Percentiles rank a stretch among this genome's conserved stretches.
These are phyloP conservation scores for Haplographium delicatum DNA, from an alignment of 495 filamentous ascomycete genomes.

Conservation along the genomic window DNA sequence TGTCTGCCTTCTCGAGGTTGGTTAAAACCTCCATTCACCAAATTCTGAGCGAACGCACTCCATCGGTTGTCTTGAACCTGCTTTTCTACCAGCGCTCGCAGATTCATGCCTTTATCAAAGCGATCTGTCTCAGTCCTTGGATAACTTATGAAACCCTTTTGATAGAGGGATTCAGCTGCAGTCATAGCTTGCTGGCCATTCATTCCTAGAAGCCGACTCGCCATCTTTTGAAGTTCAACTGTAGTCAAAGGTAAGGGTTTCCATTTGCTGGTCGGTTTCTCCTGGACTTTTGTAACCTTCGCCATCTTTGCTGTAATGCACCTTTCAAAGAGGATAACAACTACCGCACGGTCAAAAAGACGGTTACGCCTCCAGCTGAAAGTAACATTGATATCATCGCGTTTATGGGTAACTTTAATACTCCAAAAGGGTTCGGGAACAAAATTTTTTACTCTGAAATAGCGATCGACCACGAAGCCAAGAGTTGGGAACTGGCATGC, in stretches of 20 bases:
- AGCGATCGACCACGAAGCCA: slow-evolving; percentile 94
- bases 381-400: slow-evolving; percentile 72
- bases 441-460: slow-evolving; percentile 88
- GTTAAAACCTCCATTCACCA: slow-evolving; percentile 74
- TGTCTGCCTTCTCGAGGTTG: slow-evolving; percentile 76
- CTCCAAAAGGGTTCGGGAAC: slow-evolving; percentile 89
- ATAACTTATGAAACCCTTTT: slow-evolving; percentile 93
- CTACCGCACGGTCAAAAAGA: slow-evolving; percentile 82
- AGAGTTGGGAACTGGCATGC: slow-evolving; percentile 97
- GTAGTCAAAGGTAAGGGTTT: slow-evolving; percentile 90
- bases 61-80: slow-evolving; percentile 70
- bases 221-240: slow-evolving; percentile 98
- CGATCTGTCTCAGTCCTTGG: slow-evolving; percentile 96
- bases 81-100: slow-evolving; percentile 74
- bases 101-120: slow-evolving; percentile 86
- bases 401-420: slow-evolving; percentile 76
- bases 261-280: slow-evolving; percentile 92
- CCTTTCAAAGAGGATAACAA: slow-evolving; percentile 76
- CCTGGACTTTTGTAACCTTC: slow-evolving; percentile 73
- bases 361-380: slow-evolving; percentile 81
- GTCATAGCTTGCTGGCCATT: slow-evolving; percentile 85
- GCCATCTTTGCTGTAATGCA: slow-evolving; percentile 75
- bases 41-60: slow-evolving; percentile 76
- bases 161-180: slow-evolving; percentile 85
- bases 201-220: slow-evolving; percentile 77